Evolutionary conservation across 768 basidiomycete genomes (phyloP).

Genomic region (Tylopilus subfusipes): DNA sequence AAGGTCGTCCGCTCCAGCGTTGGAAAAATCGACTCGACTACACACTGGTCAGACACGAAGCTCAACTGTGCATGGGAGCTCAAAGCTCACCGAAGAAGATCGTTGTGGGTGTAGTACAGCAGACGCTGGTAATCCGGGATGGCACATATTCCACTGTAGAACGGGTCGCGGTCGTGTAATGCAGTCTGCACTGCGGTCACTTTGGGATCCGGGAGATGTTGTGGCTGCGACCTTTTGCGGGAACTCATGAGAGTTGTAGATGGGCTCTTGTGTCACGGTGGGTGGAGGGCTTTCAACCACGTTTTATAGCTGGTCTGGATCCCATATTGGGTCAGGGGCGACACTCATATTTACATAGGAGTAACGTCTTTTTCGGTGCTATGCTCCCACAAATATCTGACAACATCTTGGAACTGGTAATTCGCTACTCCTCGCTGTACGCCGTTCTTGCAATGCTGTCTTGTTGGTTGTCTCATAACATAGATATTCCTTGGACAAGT

Average conservation of each 20-base stretch:
- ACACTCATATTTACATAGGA: background rate
- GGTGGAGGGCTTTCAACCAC: too few species aligned
- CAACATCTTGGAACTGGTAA: slow-evolving; percentile 45
- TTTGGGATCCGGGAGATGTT: background rate
- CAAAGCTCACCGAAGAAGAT: background rate
- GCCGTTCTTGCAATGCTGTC: slow-evolving; percentile 6
- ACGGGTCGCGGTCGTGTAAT: background rate
- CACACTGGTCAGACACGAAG: background rate
- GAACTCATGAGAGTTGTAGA: background rate
- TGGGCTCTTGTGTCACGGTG: too few species aligned
- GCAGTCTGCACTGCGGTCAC: background rate
- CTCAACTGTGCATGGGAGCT: too few species aligned
- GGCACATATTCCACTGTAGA: background rate
- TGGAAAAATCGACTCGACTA: background rate
- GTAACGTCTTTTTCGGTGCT: background rate
- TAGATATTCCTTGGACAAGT: slow-evolving; percentile 70
- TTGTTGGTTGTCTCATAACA: background rate
- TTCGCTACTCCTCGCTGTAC: slow-evolving; percentile 62
- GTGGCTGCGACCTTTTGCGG: background rate
- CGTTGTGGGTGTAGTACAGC: background rate
- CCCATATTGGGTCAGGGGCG: too few species aligned
- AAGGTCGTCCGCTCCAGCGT: background rate
- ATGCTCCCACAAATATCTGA: background rate
- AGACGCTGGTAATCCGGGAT: background rate
- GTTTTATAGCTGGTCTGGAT: too few species aligned